phyloP scores from a whole-genome alignment of 2,329 filamentous ascomycete species.

The Spiromastix sp. region DNA sequence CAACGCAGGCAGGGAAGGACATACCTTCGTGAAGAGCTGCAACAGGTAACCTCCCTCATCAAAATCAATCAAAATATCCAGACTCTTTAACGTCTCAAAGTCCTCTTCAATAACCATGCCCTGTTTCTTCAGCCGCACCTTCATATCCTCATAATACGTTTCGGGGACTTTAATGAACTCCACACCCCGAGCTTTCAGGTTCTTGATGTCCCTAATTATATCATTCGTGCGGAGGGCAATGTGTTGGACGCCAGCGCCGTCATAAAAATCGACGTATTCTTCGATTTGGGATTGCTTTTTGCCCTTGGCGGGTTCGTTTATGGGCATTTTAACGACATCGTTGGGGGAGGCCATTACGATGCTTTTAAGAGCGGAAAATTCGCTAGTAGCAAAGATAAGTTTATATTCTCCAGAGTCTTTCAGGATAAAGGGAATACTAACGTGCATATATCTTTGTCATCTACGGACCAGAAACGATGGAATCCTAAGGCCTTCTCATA shows the following conservation, averaged over 20 bases:
- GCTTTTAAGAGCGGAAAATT: constrained; percentile 78
- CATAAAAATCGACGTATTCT: constrained; percentile 84
- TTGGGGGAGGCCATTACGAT: constrained; percentile 85
- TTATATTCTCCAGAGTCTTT: constrained; percentile 1
- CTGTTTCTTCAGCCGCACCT: constrained; percentile 55
- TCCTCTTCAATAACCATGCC: constrained; percentile 61
- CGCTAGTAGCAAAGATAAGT: constrained; percentile 25
- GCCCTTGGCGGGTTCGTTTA: constrained; percentile 87
- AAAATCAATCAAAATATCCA: constrained; percentile 91
- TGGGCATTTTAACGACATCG: constrained; percentile 91
- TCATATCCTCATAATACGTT: constrained; percentile 78
- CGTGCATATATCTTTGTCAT: constrained; percentile 82
- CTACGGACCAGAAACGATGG: constrained; percentile 95
- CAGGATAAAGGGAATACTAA: constrained; percentile 15
- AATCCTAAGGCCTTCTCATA: constrained; percentile 87
- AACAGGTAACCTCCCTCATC: constrained; percentile 81
- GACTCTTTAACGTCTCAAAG: constrained; percentile 68
- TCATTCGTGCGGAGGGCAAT: constrained; percentile 75
- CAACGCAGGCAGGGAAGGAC: constrained; percentile 4
- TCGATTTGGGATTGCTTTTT: constrained; percentile 93
- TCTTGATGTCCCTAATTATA: constrained; percentile 67
- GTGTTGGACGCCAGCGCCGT: constrained; percentile 83
- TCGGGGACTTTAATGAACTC: constrained; percentile 84
- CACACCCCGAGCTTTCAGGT: constrained; percentile 74
- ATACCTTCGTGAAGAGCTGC: constrained; percentile 61